Evolutionary conservation across 305 asterid species (phyloP), one percentile per base, ranked within the genome.

Genomic region (Petunia hybrid): DNA sequence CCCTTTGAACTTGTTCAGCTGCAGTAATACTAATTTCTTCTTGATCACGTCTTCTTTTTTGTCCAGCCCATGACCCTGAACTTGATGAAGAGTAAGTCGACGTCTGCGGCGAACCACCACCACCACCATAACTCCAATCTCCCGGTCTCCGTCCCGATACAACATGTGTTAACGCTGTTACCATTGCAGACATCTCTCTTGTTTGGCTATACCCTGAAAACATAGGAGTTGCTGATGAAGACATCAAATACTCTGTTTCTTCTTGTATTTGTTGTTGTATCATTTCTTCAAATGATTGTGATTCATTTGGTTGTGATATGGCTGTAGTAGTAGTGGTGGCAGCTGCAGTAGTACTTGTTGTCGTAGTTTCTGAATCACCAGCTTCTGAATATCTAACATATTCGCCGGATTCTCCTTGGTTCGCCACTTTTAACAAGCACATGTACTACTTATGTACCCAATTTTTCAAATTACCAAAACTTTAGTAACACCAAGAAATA

Each of bases 31-130:
- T 82, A 22, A 22, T 22, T 6, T 92, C 94, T 42, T 90, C 97
- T 8, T 83, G 92, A 71, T 90, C 87, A 48, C 99, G 96, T 64
- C 88, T 84, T 80, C 98, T 85, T 80, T 95, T 95, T 87, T 89
- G 97, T 2, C 98, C 97, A 10, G 91, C 84, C 92, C 90, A 86
- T 5, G 94, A 89, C 10, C 97, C 97, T 10, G 92, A 90, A 85
- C 94, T 92, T 16, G 98, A 91, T 67, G 95, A 88, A 6, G 98
- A 90, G 31, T 22, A 22, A 22, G 31, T 22, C 31, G 31, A 22
- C 31, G 38, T 22, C 31, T 22, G 31, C 31, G 88, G 82, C 74
- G 74, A 67, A 43, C 76, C 76, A 16, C 70, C 69, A 8, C 41
- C 64, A 14, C 90, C 88, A 7, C 85, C 89, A 8, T 79, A 78